Percentiles rank a stretch among this genome's conserved stretches.
Conservation (phyloP, 495 filamentous ascomycete species). For the Neurospora sp. region DNA sequence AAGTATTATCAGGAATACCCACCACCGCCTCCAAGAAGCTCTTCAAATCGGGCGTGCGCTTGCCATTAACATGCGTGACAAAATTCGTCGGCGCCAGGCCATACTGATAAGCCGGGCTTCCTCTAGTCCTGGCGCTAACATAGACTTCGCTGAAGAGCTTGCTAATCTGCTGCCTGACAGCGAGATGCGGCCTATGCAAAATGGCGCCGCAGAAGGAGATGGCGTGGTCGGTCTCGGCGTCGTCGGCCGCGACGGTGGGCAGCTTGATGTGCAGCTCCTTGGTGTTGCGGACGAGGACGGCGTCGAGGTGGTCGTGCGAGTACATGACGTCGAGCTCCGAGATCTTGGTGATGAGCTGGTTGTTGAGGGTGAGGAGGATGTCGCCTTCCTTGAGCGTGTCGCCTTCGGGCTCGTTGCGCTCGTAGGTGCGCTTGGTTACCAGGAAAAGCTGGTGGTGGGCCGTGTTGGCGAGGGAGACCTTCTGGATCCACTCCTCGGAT, state of each 20-base stretch:
- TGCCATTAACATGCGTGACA: conserved; percentile 87
- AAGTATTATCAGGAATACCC: conserved; percentile 90
- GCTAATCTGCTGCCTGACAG: conserved; percentile 91
- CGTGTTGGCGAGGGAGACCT: conserved; percentile 75
- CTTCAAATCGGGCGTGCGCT: conserved; percentile 69
- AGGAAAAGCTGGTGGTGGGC: conserved; percentile 95
- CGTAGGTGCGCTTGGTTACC: conserved; percentile 72
- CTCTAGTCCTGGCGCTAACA: conserved; percentile 74
- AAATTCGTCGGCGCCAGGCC: conserved; percentile 94
- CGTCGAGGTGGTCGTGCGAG: conserved; percentile 71
- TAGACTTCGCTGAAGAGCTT: conserved; percentile 98
- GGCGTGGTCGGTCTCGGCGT: conserved; percentile 84
- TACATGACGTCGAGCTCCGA: conserved; percentile 96
- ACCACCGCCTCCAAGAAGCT: conserved; percentile 67
- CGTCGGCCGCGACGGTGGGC: conserved; percentile 77
- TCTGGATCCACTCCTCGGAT: conserved; percentile 86
- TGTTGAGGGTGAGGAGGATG: conserved; percentile 84
- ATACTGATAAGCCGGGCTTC: conserved; percentile 85
- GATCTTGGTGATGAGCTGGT: conserved; percentile 83
- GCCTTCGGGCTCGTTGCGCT: conserved; percentile 53
- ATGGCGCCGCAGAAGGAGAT: conserved; percentile 94
- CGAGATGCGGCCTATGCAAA: conserved; percentile 87
- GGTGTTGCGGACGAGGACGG: conserved; percentile 77
- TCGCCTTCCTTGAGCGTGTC: conserved; percentile 76
- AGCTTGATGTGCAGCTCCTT: conserved; percentile 69